Evolutionary conservation across 768 basidiomycete species (phyloP), one percentile per base, ranked within the genome.

Genomic region (Mycena haematopus): DNA sequence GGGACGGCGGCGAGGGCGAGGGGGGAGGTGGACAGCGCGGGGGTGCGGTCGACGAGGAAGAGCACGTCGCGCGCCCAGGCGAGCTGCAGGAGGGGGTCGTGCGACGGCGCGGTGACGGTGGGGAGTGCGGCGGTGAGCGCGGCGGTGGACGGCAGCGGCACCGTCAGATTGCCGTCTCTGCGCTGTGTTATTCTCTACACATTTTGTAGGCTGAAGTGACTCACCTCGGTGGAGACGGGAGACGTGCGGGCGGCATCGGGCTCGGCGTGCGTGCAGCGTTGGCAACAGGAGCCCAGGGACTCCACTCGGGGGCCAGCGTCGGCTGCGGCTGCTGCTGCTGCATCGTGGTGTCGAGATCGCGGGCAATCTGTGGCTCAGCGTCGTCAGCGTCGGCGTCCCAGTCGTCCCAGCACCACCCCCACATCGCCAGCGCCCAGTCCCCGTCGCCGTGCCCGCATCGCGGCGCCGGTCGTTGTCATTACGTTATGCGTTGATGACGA

Each of bases 31-130:
- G 67, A 60, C 36, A 73, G 63, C 19, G 71, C 65, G 52, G 80
- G 77, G 1, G 81, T 76, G 56, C 86, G 83, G 55, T 96, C 91
- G 57, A 92, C 86, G 60, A 96, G 86, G 69, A 87, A 84, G 60
- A 95, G 74, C 58, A 96, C 91, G 65, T 96, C 93, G 52, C 92
- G 82, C 17, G 86, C 85, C 94, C 95, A 98, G 27, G 83, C 79
- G 6, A 96, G 74, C 68, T 87, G 86, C 45, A 86, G 80, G 0
- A 77, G 71, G 2, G 89, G 88, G 67, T 88, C 86, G 60, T 84
- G 82, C 40, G 70, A 70, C 1, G 88, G 82, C 2, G 79, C 75
- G 56, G 89, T 86, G 24, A 91, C 76, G 14, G 82, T 73, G 4
- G 77, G 73, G 0, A 85, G 70, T 0, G 84, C 85, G 0, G 82